These are phyloP conservation scores for Holtermanniella nyarrowii DNA, from an alignment of 768 basidiomycete genomes.

Conservation along the genomic window DNA sequence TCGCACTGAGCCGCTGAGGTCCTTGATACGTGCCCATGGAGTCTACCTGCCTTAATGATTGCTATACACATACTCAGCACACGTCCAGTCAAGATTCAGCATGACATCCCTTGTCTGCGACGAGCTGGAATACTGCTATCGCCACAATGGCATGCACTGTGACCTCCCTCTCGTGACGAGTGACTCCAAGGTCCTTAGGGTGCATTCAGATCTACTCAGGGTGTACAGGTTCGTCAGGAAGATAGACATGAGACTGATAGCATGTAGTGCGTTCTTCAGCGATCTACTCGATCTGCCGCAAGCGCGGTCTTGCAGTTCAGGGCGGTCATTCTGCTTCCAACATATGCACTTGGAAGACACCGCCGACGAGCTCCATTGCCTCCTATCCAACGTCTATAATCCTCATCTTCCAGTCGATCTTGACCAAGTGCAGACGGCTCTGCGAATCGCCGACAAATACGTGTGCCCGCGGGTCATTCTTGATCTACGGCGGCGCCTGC, in stretches of 20 bases:
- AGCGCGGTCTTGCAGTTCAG: too few relatives aligned
- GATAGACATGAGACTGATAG: not conserved
- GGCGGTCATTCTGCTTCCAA: too few relatives aligned
- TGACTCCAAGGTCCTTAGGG: not conserved
- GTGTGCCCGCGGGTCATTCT: not conserved
- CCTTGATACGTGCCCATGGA: too few relatives aligned
- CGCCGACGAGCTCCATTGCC: not conserved
- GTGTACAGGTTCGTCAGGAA: not conserved
- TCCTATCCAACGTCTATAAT: not conserved
- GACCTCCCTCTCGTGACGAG: not conserved
- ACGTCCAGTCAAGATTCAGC: too few relatives aligned
- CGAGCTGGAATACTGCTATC: too few relatives aligned
- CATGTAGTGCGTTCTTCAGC: not conserved
- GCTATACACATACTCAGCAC: too few relatives aligned
- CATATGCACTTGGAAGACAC: too few relatives aligned
- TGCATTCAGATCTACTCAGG: not conserved
- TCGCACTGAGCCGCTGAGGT: too few relatives aligned
- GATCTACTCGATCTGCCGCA: not conserved
- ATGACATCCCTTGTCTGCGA: too few relatives aligned
- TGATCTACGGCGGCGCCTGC: not conserved
- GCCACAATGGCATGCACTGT: not conserved
- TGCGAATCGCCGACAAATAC: not conserved
- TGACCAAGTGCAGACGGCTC: not conserved
- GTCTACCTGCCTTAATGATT: too few relatives aligned
- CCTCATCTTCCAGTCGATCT: not conserved